These are phyloP conservation scores for Komagataella ulmi DNA, from an alignment of 805 yeast species.

Conservation along the genomic window DNA sequence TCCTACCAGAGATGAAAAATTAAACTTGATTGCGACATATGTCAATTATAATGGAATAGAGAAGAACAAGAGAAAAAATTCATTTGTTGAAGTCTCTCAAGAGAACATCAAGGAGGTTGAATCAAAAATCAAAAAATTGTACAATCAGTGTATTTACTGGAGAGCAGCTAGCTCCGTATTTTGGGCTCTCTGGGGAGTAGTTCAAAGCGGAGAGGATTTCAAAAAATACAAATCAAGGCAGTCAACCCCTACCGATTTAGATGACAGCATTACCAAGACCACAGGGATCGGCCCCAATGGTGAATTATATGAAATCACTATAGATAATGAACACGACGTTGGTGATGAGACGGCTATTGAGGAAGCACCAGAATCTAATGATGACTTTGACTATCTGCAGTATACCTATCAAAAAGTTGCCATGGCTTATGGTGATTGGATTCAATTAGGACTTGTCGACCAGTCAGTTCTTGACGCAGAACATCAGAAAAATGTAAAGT, in stretches of 20 bases:
- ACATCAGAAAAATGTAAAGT: slow-evolving; percentile 23
- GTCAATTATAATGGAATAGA: slow-evolving; percentile 38
- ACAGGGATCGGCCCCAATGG: slow-evolving; percentile 44
- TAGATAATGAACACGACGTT: slow-evolving; percentile 17
- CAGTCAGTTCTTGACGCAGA: slow-evolving; percentile 15
- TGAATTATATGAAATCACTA: slow-evolving; percentile 26
- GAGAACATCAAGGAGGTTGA: slow-evolving; percentile 21
- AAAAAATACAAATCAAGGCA: background rate
- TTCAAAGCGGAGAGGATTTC: slow-evolving; percentile 20
- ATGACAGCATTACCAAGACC: background rate
- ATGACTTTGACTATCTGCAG: slow-evolving; percentile 64
- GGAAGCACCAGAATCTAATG: slow-evolving; percentile 23
- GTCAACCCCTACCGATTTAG: background rate
- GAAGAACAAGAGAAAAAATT: slow-evolving; percentile 12
- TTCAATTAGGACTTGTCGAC: slow-evolving; percentile 41
- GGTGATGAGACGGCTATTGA: slow-evolving; percentile 12
- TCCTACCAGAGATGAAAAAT: slow-evolving; percentile 58
- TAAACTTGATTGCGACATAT: slow-evolving; percentile 67
- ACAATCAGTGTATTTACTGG: slow-evolving; percentile 64
- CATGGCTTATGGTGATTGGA: slow-evolving; percentile 62
- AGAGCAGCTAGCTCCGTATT: slow-evolving; percentile 63
- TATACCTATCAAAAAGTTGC: slow-evolving; percentile 69
- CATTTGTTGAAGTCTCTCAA: background rate
- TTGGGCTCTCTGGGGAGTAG: slow-evolving; percentile 91
- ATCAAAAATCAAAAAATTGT: slow-evolving; percentile 32